Base-by-base conservation (phyloP, 139 green algal genomes). In the Trebouxia sp. region DNA sequence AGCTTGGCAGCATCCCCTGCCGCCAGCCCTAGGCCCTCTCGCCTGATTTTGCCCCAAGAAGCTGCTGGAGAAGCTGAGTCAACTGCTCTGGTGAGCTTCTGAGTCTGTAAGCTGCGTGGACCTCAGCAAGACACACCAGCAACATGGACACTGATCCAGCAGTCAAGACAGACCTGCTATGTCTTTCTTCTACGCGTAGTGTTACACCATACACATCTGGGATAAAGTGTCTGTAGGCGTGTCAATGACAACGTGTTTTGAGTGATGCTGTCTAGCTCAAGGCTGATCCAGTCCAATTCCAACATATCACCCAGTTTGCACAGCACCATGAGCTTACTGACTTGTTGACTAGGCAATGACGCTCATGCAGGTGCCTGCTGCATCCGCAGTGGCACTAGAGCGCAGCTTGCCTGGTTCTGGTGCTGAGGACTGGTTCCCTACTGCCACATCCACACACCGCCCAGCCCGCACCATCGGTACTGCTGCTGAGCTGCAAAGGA, bases 381-480 rank as follows among this genome's bases (percentile, higher is more conserved):
- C 20, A 17, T 72, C 62, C 9, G 62, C 14, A 28, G 14, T 72
- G 62, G 32, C 62, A 11, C 20, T 72, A 35, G 62, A 28, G 26
- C n/a, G 10, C n/a, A 42, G 35, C 10, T 32, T 70, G 32, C 62
- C 62, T 28, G 32, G 62, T 35, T 72, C 62, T 26, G 32, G 32
- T 41, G 32, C 62, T 30, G 62, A 37, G n/a, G 62, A 72, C 35
- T 72, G 62, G 62, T 72, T 72, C 62, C 62, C 58, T 41, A 17
- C 58, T 41, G 30, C 58, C 28, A 69, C 58, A 24, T 10, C 30
- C 8, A 3, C 30, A 6, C 62, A 72, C 35, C 62, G 62, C 11
- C 62, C 32, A 4, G 17, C 35, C 12, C 42, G 28, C 14, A 72
- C 62, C 35, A 72, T 72, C 10, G 62, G 62, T 15, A 72, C 62